Conservation (phyloP, 1,284 basidiomycete genomes). For the Marasmius sp. region DNA sequence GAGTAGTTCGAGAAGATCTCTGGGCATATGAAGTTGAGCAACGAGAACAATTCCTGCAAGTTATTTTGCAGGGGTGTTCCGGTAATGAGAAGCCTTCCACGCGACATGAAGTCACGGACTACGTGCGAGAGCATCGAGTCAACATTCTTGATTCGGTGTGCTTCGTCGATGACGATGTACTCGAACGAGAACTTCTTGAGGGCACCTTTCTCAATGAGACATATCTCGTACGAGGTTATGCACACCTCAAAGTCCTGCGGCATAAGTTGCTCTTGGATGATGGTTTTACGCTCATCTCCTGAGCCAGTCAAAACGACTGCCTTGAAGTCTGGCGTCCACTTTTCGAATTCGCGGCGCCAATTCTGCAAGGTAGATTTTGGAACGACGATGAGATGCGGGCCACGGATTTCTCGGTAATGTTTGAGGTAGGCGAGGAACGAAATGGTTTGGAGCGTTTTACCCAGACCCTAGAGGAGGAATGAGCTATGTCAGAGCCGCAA, state of each 20-base stretch:
- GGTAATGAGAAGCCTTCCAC: constrained; percentile 92
- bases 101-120: constrained; percentile 87
- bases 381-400: constrained; percentile 94
- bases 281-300: constrained; percentile 86
- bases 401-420: constrained; percentile 74
- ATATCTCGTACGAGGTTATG: constrained; percentile 98
- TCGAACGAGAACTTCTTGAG: constrained; percentile 97
- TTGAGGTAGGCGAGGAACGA: constrained; percentile 96
- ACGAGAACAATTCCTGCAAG: constrained; percentile 93
- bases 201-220: constrained; percentile 89
- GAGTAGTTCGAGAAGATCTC: constrained; percentile 79
- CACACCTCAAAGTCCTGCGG: constrained; percentile 92
- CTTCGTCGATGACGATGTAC: constrained; percentile 99
- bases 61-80: constrained; percentile 98
- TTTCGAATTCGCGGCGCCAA: constrained; percentile 91
- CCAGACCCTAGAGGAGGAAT: constrained; percentile 71
- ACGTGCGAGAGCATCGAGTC: constrained; percentile 97
- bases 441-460: constrained; percentile 98
- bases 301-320: constrained; percentile 82
- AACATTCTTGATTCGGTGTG: constrained; percentile 99
- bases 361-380: constrained; percentile 98
- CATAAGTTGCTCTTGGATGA: constrained; percentile 80
- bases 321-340: constrained; percentile 92
- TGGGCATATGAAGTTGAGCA: constrained; percentile 93
- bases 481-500: not conserved